Percentiles rank a stretch among this genome's conserved stretches.
These are phyloP conservation scores for Cryptosporidium viatorum DNA, from an alignment of 169 alveolate species.

Conservation along the genomic window DNA sequence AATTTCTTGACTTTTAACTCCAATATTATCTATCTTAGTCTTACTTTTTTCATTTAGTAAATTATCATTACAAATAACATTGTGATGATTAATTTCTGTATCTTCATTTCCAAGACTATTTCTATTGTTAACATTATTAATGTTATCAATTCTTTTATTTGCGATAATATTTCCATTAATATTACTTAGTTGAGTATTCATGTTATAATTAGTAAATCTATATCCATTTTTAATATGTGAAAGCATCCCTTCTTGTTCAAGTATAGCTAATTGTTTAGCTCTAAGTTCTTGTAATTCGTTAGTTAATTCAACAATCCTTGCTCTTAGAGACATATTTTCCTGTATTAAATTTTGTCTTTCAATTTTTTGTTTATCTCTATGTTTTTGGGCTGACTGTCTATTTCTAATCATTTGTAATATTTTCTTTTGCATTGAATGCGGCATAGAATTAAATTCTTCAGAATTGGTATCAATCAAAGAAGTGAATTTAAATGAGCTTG, in stretches of 20 bases:
- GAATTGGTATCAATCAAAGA: constrained; percentile 58
- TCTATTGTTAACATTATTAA: neutral
- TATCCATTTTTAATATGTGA: constrained; percentile 52
- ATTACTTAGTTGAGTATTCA: constrained; percentile 16
- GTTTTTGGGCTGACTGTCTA: constrained; percentile 75
- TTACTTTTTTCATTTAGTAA: constrained; percentile 17
- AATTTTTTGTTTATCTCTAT: constrained; percentile 67
- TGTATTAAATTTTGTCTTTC: constrained; percentile 64
- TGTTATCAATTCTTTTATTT: constrained; percentile 5
- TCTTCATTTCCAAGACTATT: constrained; percentile 26
- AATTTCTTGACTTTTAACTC: constrained; percentile 63
- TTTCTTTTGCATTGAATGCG: constrained; percentile 60
- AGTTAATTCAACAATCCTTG: constrained; percentile 49
- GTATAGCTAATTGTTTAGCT: constrained; percentile 7
- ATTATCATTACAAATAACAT: constrained; percentile 14
- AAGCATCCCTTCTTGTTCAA: constrained; percentile 33
- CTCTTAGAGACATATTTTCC: constrained; percentile 50
- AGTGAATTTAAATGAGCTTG: constrained; percentile 11
- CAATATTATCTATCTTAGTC: constrained; percentile 31
- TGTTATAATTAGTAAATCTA: constrained; percentile 15
- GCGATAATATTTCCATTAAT: neutral
- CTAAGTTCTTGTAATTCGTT: constrained; percentile 64
- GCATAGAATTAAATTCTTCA: constrained; percentile 56
- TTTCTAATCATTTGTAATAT: constrained; percentile 71
- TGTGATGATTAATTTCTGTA: constrained; percentile 36